Percentiles rank a stretch among this genome's conserved stretches.
These are phyloP conservation scores for Paramecium tetraurelia DNA, from an alignment of 73 alveolate genomes.

Conservation along the genomic window DNA sequence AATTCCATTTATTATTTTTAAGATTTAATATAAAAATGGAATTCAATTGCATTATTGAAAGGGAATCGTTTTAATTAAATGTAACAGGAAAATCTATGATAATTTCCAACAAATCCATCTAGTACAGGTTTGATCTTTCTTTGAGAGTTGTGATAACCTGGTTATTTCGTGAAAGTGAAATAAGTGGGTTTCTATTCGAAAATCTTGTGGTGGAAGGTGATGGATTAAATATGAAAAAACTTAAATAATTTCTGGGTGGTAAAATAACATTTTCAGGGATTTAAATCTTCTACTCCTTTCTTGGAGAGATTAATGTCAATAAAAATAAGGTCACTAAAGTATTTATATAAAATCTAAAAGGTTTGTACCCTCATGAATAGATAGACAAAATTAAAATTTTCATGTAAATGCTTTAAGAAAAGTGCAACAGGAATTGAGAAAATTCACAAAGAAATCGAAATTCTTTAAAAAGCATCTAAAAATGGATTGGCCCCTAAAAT, in stretches of 20 bases:
- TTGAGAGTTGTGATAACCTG: neutral
- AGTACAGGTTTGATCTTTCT: neutral
- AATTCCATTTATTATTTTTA: neutral
- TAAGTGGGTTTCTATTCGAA: neutral
- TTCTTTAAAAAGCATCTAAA: neutral
- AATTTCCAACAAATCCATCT: neutral
- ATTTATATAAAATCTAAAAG: neutral
- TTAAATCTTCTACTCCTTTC: neutral
- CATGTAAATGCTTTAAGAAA: neutral
- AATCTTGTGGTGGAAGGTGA: neutral
- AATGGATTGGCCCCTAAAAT: neutral
- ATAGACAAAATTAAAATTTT: neutral
- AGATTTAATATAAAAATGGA: neutral
- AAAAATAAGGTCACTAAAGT: neutral
- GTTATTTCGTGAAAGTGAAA: neutral
- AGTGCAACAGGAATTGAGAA: neutral
- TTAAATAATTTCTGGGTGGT: neutral
- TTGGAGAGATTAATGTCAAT: neutral
- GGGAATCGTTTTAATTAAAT: neutral
- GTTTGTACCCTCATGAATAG: neutral
- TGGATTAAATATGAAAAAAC: neutral
- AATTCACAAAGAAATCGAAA: neutral
- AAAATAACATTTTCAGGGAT: neutral
- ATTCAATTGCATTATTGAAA: neutral
- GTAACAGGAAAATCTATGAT: neutral